These are phyloP conservation scores for Dioscorea alata DNA, from an alignment of 106 monocot genomes.

Conservation along the genomic window DNA sequence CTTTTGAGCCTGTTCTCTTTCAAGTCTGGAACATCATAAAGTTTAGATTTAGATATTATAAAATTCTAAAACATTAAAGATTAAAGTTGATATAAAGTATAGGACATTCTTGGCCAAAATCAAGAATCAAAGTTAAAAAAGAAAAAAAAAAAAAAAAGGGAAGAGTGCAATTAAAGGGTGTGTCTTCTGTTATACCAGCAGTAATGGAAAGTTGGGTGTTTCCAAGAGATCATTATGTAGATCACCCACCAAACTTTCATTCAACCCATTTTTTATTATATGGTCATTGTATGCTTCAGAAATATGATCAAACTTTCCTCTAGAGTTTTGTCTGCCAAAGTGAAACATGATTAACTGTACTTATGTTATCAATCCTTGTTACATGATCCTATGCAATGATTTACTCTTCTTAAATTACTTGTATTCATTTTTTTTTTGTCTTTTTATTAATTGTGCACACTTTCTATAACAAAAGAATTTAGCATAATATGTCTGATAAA, in stretches of 20 bases:
- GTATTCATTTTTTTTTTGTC: too few species aligned
- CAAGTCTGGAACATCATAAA: too few species aligned
- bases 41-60: too few species aligned
- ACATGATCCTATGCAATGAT: neutral
- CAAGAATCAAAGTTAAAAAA: neutral
- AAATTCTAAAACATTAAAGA: neutral
- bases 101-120: neutral
- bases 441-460: too few species aligned
- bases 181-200: neutral
- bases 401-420: neutral
- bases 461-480: too few species aligned
- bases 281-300: neutral
- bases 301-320: neutral
- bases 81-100: neutral
- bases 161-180: neutral
- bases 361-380: neutral
- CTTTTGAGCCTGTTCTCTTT: too few species aligned
- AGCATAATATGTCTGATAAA: too few species aligned
- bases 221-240: neutral
- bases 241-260: too few species aligned
- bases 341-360: neutral
- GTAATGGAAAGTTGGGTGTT: neutral
- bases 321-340: neutral
- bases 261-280: too few species aligned
- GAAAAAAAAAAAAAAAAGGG: neutral